Evolutionary conservation across 2,329 filamentous ascomycete genomes (phyloP).

Genomic region (Xylariomycetidae sp.): DNA sequence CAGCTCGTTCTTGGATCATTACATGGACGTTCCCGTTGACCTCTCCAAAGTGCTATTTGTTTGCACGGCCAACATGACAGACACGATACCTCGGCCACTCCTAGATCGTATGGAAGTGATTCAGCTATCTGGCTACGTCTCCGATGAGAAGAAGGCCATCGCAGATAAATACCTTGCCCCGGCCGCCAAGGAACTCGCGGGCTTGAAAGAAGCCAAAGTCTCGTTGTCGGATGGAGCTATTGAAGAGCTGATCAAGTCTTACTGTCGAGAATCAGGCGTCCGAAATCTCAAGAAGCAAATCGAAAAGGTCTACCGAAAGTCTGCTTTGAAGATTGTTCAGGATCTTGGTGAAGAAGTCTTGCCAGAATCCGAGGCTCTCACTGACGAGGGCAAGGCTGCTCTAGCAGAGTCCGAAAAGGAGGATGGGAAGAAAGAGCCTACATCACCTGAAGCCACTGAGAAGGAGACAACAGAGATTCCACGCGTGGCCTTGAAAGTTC

Average conservation of each 20-base stretch:
- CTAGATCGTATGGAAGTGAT: constrained; percentile 98
- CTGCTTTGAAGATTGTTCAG: constrained; percentile 93
- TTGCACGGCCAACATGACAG: constrained; percentile 98
- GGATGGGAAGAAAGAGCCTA: constrained; percentile 45
- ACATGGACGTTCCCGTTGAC: constrained; percentile 97
- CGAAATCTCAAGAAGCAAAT: constrained; percentile 99
- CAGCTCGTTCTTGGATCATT: constrained; percentile 94
- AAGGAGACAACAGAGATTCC: constrained; percentile 67
- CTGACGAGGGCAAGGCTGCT: constrained; percentile 78
- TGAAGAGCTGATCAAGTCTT: constrained; percentile 95
- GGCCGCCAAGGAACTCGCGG: constrained; percentile 89
- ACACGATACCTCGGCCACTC: constrained; percentile 90
- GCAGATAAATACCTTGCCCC: constrained; percentile 89
- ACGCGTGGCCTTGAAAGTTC: constrained; percentile 74
- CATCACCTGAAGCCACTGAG: constrained; percentile 36
- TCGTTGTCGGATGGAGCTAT: constrained; percentile 81
- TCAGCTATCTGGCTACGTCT: constrained; percentile 89
- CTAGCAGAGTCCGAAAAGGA: constrained; percentile 68
- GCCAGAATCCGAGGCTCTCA: constrained; percentile 75
- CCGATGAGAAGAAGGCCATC: constrained; percentile 98
- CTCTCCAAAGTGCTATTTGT: constrained; percentile 97
- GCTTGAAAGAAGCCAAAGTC: constrained; percentile 88
- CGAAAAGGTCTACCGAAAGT: constrained; percentile 97
- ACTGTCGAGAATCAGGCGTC: constrained; percentile 95
- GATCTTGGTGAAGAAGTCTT: constrained; percentile 83